phyloP scores from a whole-genome alignment of 208 protist species.

The Leishmania arabica region DNA sequence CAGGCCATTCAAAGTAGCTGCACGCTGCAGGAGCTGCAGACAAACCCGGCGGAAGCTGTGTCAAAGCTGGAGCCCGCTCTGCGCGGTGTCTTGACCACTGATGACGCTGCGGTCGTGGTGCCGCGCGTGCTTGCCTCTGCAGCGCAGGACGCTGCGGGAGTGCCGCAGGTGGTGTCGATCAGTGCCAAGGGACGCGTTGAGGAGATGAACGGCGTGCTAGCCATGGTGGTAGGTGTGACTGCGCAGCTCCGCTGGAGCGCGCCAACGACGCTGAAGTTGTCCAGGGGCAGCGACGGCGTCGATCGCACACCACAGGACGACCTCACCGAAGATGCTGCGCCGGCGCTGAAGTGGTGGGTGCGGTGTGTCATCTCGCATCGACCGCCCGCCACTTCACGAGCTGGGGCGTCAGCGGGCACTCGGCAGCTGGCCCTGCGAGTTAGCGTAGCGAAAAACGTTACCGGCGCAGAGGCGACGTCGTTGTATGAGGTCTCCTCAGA shows the following conservation, averaged over 20 bases:
- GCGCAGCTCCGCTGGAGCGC: constrained; percentile 40
- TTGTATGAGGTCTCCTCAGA: constrained; percentile 14
- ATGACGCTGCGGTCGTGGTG: constrained; percentile 1
- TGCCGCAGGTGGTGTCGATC: constrained; percentile 42
- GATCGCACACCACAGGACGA: neutral
- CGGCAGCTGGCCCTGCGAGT: constrained; percentile 40
- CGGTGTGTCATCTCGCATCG: constrained; percentile 22
- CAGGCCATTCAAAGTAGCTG: constrained; percentile 11
- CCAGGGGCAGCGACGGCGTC: constrained; percentile 9
- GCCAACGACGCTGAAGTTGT: constrained; percentile 11
- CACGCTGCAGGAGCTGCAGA: constrained; percentile 26
- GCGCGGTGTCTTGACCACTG: neutral
- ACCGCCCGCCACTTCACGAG: neutral
- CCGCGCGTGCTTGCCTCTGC: constrained; percentile 12
- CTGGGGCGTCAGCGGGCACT: neutral
- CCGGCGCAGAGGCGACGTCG: neutral
- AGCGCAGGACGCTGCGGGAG: constrained; percentile 32
- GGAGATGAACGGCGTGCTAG: constrained; percentile 37
- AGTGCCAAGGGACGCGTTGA: constrained; percentile 41
- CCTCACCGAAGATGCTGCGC: neutral
- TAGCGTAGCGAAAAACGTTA: neutral
- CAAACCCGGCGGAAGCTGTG: neutral
- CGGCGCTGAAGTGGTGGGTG: constrained; percentile 27
- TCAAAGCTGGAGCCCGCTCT: constrained; percentile 20
- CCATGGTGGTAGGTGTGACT: constrained; percentile 46